Base-by-base conservation (phyloP, 208 protist species). In the Strigomonas culicis region DNA sequence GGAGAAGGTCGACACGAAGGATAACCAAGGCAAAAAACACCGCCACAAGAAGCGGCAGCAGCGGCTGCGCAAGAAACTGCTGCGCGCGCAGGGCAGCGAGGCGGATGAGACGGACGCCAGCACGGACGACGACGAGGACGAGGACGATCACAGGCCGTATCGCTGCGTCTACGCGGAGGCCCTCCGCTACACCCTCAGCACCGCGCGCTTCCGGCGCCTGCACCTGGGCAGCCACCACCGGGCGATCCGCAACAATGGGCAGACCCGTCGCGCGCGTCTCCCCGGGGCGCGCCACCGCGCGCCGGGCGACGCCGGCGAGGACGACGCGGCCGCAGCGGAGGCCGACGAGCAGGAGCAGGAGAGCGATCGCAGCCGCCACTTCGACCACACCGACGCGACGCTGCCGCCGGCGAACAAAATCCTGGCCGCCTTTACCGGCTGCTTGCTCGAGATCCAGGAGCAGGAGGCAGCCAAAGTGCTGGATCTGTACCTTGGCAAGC, bases 141-240 rank as follows among this genome's bases (percentile, higher is more conserved):
- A 34, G 49, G 34, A 21, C 24, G 36, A 11, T 46, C 44, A 0
- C 31, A 56, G 0, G 50, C 30, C 17, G 28, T 31, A 56, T 24
- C 41, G 27, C 1, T 1, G 7, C 1, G 10, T 63, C 31, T 88
- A 90, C 60, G 43, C 79, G 50, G 67, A 44, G 4, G 82, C 82
- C 1, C 51, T 94, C 2, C 31, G 63, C 8, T 74, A 86, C 58
- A 94, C 88, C n/a, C 60, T 94, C 30, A 69, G 74, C 24, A 78
- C 74, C 68, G 82, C 84, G 10, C 79, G 79, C 60, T 82, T 75
- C 24, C 82, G 84, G 11, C 76, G 82, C 6, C 67, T 88, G 41
- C 75, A 83, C 71, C 70, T 88, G 62, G 71, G 72, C 31, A 88
- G 77, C 56, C 82, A 88, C 62, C 82, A 88, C 70, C 74, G 70